Evolutionary conservation across 1,139 yeast species (phyloP).

Genomic region (Hansenula sp.): DNA sequence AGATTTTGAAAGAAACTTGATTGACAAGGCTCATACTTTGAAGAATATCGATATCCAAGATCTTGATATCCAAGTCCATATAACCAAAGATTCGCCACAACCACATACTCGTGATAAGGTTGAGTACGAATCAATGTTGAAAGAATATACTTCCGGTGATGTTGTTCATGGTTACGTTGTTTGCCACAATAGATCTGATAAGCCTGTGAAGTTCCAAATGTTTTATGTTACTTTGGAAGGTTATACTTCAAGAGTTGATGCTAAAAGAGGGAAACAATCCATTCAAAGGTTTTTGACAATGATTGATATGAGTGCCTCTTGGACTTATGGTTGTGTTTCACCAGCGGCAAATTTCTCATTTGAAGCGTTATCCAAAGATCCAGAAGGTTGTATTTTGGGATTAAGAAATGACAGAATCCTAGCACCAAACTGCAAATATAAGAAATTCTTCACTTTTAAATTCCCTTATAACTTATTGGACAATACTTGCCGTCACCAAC

Average conservation of each 20-base stretch:
- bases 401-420: conserved; percentile 47
- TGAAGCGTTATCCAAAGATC: conserved; percentile 39
- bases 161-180: conserved; percentile 43
- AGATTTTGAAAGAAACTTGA: background rate
- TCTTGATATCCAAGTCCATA: conserved; percentile 27
- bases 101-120: conserved; percentile 12
- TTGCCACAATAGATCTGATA: conserved; percentile 36
- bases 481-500: conserved; percentile 50
- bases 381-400: conserved; percentile 50
- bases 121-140: conserved; percentile 29
- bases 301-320: conserved; percentile 41
- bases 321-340: conserved; percentile 34
- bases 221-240: conserved; percentile 55
- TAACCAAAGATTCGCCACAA: conserved; percentile 29
- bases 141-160: conserved; percentile 49
- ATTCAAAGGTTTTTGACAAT: conserved; percentile 34
- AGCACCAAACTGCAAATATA: conserved; percentile 47
- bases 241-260: conserved; percentile 14
- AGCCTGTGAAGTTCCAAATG: conserved; percentile 48
- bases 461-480: conserved; percentile 59
- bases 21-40: background rate
- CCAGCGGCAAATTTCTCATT: conserved; percentile 44
- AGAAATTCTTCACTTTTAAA: conserved; percentile 61
- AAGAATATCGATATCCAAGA: conserved; percentile 17
- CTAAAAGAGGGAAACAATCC: conserved; percentile 23